These are phyloP conservation scores for Rhizophora mangle DNA, from an alignment of 345 rosid species.

Conservation along the genomic window DNA sequence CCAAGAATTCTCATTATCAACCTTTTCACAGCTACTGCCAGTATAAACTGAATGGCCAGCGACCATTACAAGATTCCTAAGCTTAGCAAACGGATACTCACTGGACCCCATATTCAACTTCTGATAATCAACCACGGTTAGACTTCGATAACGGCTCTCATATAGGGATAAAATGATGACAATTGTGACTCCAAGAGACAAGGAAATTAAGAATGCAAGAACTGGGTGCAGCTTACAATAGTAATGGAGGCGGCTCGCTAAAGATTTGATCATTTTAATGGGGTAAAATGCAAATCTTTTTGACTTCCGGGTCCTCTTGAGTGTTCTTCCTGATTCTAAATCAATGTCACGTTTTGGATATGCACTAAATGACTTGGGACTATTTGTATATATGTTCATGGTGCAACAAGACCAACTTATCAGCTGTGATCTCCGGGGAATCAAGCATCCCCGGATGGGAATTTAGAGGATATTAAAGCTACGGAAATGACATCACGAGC, in stretches of 20 bases:
- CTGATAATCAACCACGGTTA: slow-evolving; percentile 24
- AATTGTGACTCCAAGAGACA: slow-evolving; percentile 63
- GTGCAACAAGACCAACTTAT: slow-evolving; percentile 32
- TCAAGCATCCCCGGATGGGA: slow-evolving; percentile 45
- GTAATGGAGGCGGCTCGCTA: slow-evolving; percentile 51
- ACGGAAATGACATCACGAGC: slow-evolving; percentile 20
- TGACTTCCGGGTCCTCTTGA: slow-evolving; percentile 55
- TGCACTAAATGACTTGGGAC: slow-evolving; percentile 64
- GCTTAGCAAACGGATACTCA: slow-evolving; percentile 58
- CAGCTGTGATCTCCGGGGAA: slow-evolving; percentile 21
- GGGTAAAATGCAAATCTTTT: slow-evolving; percentile 39
- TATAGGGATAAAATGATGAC: slow-evolving; percentile 49
- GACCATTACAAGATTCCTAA: slow-evolving; percentile 87
- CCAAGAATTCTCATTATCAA: slow-evolving; percentile 90
- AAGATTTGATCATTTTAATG: slow-evolving; percentile 57
- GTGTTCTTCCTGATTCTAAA: slow-evolving; percentile 59
- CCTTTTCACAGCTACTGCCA: slow-evolving; percentile 66
- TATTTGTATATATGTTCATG: slow-evolving; percentile 62
- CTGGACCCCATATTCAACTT: slow-evolving; percentile 32
- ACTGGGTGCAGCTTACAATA: slow-evolving; percentile 62
- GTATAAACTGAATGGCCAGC: slow-evolving; percentile 97
- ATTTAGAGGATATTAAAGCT: slow-evolving; percentile 7
- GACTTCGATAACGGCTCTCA: slow-evolving; percentile 38
- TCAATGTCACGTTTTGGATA: slow-evolving; percentile 77
- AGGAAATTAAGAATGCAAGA: slow-evolving; percentile 40